These are phyloP conservation scores for Fraxinus ornus DNA, from an alignment of 305 asterid genomes.

Conservation along the genomic window DNA sequence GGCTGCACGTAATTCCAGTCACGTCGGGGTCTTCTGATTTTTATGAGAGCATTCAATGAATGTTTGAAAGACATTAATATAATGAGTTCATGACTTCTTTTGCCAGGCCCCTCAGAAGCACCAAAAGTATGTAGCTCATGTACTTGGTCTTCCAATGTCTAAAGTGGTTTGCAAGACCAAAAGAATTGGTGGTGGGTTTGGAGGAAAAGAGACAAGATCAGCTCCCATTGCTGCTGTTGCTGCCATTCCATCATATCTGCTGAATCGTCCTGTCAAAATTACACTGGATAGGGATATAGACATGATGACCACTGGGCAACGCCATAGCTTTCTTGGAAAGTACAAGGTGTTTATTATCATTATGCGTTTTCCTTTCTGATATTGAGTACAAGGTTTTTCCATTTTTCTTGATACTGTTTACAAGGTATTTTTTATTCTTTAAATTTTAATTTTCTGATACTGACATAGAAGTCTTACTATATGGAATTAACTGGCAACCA, in stretches of 20 bases:
- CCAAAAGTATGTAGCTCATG: slow-evolving; percentile 77
- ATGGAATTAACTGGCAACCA: not conserved
- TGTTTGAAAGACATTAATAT: not conserved
- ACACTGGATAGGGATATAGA: slow-evolving; percentile 83
- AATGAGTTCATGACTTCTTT: slow-evolving; percentile 1
- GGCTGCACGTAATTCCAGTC: not conserved
- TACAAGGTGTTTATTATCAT: slow-evolving; percentile 59
- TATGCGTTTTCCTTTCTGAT: not conserved
- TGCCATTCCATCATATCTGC: slow-evolving; percentile 76
- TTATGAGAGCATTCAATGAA: not conserved
- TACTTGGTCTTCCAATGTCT: slow-evolving; percentile 94
- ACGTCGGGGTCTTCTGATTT: not conserved
- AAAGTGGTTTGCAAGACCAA: slow-evolving; percentile 95
- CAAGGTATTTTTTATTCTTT: slow-evolving; percentile 37
- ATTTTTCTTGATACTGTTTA: not conserved
- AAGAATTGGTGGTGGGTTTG: slow-evolving; percentile 98
- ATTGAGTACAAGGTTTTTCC: slow-evolving; percentile 35
- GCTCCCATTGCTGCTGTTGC: slow-evolving; percentile 76
- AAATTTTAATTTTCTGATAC: not conserved
- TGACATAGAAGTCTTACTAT: not conserved
- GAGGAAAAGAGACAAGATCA: slow-evolving; percentile 95
- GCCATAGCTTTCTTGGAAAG: slow-evolving; percentile 92
- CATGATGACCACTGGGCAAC: slow-evolving; percentile 91
- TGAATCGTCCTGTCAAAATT: slow-evolving; percentile 85
- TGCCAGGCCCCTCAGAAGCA: slow-evolving; percentile 83